Evolutionary conservation across 768 basidiomycete genomes (phyloP).

Genomic region (Lyophyllum decastes): DNA sequence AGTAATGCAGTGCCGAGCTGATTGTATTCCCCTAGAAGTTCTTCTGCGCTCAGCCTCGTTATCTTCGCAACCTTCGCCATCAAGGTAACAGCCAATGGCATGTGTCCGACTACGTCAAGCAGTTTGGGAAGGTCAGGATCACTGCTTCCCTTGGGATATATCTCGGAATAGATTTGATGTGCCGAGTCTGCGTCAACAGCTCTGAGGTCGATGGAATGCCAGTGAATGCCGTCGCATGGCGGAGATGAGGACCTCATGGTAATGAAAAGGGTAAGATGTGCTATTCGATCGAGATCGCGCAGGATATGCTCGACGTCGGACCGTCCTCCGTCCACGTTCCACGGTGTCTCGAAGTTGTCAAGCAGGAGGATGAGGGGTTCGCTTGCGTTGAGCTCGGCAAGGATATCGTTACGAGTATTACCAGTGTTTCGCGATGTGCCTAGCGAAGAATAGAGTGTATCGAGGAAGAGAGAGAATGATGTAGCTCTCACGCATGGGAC

Average conservation of each 20-base stretch:
- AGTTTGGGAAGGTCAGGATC: constrained; percentile 23
- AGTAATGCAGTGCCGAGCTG: constrained; percentile 2
- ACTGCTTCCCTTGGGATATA: constrained; percentile 17
- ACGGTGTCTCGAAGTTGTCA: no score
- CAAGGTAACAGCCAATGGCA: constrained; percentile 35
- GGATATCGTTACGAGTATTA: constrained; percentile 20
- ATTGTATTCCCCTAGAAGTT: constrained; percentile 3
- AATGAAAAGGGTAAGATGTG: no score
- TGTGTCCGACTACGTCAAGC: constrained; percentile 24
- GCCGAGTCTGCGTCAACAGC: constrained; percentile 21
- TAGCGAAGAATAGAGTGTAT: constrained; percentile 22
- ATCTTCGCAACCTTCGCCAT: constrained; percentile 24
- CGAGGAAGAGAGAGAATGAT: constrained; percentile 21
- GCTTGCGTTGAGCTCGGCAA: constrained; percentile 16
- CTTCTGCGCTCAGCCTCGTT: background rate
- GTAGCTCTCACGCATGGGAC: constrained; percentile 34
- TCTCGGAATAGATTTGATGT: constrained; percentile 20
- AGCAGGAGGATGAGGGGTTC: constrained; percentile 23
- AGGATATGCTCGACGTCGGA: no score
- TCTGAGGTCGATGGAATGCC: constrained; percentile 9
- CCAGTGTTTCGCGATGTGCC: constrained; percentile 20
- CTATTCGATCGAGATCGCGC: no score
- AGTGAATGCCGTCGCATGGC: no score
- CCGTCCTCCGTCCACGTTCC: no score
- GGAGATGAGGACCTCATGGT: no score